Evolutionary conservation across 768 basidiomycete genomes (phyloP).

Genomic region (Leccinum arenicola): DNA sequence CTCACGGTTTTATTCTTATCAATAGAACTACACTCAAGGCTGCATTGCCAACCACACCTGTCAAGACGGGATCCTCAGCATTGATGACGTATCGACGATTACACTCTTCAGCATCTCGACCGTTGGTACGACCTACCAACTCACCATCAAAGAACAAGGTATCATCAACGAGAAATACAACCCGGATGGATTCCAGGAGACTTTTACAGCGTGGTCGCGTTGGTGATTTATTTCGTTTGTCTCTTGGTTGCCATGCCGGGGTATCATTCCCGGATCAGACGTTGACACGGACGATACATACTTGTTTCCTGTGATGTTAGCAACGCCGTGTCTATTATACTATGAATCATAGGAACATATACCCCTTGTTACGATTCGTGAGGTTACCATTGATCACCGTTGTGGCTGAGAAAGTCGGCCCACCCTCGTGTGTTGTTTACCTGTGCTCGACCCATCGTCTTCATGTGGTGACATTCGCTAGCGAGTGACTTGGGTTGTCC

Average conservation of each 20-base stretch:
- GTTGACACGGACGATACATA: background rate
- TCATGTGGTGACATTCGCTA: constrained; percentile 3
- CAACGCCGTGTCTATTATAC: background rate
- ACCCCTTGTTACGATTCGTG: background rate
- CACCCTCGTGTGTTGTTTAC: background rate
- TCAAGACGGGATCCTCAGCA: constrained; percentile 42
- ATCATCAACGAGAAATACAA: constrained; percentile 38
- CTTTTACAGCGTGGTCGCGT: constrained; percentile 36
- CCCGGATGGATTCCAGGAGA: constrained; percentile 44
- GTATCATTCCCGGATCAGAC: background rate
- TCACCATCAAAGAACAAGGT: constrained; percentile 35
- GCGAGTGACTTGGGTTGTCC: constrained; percentile 12
- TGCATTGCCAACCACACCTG: constrained; percentile 40
- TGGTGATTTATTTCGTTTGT: constrained; percentile 12
- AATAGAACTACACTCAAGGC: constrained; percentile 38
- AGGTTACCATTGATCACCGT: background rate
- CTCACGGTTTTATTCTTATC: background rate
- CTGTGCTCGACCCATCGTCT: background rate
- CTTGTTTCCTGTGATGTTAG: background rate
- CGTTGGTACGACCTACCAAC: constrained; percentile 41
- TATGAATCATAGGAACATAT: background rate
- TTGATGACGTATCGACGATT: constrained; percentile 41
- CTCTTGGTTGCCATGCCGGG: background rate
- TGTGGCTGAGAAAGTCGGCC: background rate
- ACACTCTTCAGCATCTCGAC: constrained; percentile 48